Conservation (phyloP, 352 stramenopile species). For the Blastocystis sp. region DNA sequence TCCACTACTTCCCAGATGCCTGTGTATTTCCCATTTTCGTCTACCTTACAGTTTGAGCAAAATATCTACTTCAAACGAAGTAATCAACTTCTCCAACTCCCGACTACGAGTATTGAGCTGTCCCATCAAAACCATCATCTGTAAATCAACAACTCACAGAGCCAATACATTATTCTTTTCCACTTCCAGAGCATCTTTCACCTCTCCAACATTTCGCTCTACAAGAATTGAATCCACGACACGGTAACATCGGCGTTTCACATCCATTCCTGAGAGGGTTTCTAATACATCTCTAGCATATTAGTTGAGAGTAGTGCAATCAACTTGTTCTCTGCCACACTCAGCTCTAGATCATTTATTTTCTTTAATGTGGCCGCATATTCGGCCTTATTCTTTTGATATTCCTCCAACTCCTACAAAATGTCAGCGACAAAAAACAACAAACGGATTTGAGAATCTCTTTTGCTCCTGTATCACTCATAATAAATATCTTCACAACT, state of each 20-base stretch:
- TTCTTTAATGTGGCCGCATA: constrained; percentile 5
- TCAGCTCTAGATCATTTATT: constrained; percentile 56
- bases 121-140: constrained; percentile 61
- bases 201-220: constrained; percentile 49
- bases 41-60: background rate
- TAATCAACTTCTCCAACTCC: constrained; percentile 36
- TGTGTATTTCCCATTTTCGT: constrained; percentile 37
- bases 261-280: constrained; percentile 37
- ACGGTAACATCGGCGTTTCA: constrained; percentile 1
- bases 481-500: background rate
- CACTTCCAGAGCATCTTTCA: constrained; percentile 32
- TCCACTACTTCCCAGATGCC: background rate
- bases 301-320: background rate
- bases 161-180: constrained; percentile 43
- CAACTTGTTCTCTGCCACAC: constrained; percentile 43
- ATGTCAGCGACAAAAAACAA: background rate
- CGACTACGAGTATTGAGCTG: constrained; percentile 43
- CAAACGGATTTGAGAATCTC: constrained; percentile 27
- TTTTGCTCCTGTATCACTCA: background rate
- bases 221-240: constrained; percentile 50
- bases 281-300: constrained; percentile 17
- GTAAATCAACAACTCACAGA: background rate
- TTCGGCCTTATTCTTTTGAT: constrained; percentile 31
- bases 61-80: background rate
- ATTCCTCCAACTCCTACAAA: constrained; percentile 29